These are phyloP conservation scores for Nicotiana otophora DNA, from an alignment of 257 asterid genomes.

Conservation along the genomic window DNA sequence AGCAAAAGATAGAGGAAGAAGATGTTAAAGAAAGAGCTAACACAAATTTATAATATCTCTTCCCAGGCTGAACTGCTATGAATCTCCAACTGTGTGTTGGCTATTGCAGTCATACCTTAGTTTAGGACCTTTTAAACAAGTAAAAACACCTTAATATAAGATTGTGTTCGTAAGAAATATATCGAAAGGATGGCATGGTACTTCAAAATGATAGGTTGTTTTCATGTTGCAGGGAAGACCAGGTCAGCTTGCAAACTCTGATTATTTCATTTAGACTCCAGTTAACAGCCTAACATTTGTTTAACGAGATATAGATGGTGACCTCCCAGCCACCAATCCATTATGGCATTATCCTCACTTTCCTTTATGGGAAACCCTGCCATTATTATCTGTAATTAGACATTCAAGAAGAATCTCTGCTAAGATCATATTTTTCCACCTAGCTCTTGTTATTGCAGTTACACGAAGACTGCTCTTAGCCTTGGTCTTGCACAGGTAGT, in stretches of 20 bases:
- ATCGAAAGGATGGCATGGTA: neutral
- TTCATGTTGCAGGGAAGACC: neutral
- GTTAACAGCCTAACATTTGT: neutral
- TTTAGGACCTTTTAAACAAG: neutral
- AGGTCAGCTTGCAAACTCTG: neutral
- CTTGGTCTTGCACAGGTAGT: neutral
- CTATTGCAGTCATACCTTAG: neutral
- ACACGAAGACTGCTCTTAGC: neutral
- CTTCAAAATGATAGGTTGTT: neutral
- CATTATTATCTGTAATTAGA: neutral
- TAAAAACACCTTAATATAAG: neutral
- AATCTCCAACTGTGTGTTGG: no score
- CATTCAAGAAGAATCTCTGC: neutral
- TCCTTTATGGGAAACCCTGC: neutral
- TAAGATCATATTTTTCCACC: neutral
- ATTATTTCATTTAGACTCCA: neutral
- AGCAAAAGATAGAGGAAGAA: neutral
- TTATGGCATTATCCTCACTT: neutral
- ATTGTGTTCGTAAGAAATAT: neutral
- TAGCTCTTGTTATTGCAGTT: neutral
- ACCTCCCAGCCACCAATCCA: neutral
- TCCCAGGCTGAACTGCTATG: no score
- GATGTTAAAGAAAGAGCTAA: neutral
- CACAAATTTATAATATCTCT: neutral
- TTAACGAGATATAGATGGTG: neutral